Conservation (phyloP, 2,329 filamentous ascomycete genomes). For the Talaromyces sp. region DNA sequence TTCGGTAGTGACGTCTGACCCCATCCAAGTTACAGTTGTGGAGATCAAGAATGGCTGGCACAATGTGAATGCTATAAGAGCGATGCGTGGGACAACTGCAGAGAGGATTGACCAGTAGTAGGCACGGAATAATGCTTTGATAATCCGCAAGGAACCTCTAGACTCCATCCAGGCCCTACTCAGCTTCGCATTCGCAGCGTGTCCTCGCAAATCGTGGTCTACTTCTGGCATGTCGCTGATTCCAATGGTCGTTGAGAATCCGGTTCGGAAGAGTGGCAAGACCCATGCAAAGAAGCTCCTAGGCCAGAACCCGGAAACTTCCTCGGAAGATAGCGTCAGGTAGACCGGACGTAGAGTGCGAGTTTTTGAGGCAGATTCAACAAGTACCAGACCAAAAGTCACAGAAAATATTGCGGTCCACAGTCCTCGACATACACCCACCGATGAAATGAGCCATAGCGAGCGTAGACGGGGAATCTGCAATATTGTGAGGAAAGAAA, state of each 20-base stretch:
- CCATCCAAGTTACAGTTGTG: slow-evolving; percentile 24
- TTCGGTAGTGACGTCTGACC: background rate
- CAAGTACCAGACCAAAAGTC: slow-evolving; percentile 38
- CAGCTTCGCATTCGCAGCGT: slow-evolving; percentile 2
- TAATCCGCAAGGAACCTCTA: background rate
- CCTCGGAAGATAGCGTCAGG: slow-evolving; percentile 32
- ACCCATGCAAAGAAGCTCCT: slow-evolving; percentile 50
- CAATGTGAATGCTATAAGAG: slow-evolving; percentile 35
- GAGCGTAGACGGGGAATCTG: slow-evolving; percentile 42
- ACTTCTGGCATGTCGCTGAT: slow-evolving; percentile 40
- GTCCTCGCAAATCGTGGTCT: slow-evolving; percentile 2
- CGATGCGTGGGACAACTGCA: slow-evolving; percentile 25
- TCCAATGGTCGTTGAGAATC: slow-evolving; percentile 40
- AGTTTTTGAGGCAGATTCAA: slow-evolving; percentile 44
- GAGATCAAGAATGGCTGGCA: slow-evolving; percentile 39
- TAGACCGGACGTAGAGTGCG: slow-evolving; percentile 32
- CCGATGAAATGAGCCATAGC: slow-evolving; percentile 29
- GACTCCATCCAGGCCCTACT: background rate
- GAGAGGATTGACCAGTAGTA: slow-evolving; percentile 3
- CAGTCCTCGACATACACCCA: background rate
- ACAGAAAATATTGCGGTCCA: slow-evolving; percentile 35
- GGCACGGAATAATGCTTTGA: slow-evolving; percentile 1
- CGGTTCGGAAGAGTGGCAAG: slow-evolving; percentile 44
- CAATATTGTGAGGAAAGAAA: slow-evolving; percentile 40
- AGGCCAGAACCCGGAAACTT: slow-evolving; percentile 45